A percentile compares a stretch with the other conserved stretches of the same genome.
Conservation (phyloP, 192 early-diverging fungal genomes). For the Tieghemiomyces parasiticus region DNA sequence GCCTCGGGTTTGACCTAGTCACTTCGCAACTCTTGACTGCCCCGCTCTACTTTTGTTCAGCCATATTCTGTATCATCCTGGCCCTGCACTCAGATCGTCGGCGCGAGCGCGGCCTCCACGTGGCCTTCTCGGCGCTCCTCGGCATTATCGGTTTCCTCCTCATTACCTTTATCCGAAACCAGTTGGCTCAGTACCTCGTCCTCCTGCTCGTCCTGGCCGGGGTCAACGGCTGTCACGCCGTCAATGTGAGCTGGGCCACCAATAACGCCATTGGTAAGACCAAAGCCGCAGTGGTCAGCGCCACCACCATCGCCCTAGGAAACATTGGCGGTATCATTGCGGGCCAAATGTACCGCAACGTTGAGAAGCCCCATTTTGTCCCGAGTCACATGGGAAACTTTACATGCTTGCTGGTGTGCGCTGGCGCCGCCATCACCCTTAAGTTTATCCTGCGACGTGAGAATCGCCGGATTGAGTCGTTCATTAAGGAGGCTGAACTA, state of each 20-base stretch:
- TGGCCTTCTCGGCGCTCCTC: neutral
- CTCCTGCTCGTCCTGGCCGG: neutral
- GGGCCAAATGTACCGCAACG: slow-evolving; percentile 10
- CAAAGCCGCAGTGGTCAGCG: neutral
- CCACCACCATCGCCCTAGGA: slow-evolving; percentile 1
- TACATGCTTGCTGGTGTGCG: neutral
- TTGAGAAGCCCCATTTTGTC: neutral
- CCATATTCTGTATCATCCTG: slow-evolving; percentile 21
- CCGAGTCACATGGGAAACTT: neutral
- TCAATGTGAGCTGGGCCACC: slow-evolving; percentile 1
- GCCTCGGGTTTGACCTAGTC: slow-evolving; percentile 39
- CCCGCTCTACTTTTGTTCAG: slow-evolving; percentile 30
- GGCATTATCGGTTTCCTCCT: neutral
- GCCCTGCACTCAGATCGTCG: slow-evolving; percentile 31
- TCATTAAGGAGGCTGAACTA: neutral
- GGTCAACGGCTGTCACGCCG: slow-evolving; percentile 5
- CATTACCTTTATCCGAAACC: neutral
- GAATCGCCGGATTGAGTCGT: neutral
- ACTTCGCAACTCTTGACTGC: slow-evolving; percentile 34
- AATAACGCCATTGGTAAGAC: neutral
- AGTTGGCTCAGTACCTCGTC: neutral
- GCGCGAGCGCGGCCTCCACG: slow-evolving; percentile 25
- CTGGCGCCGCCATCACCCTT: neutral
- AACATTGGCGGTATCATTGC: slow-evolving; percentile 12
- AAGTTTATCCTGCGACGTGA: neutral